These are phyloP conservation scores for Amoeboaphelidium protococcarum DNA, from an alignment of 371 early-diverging fungal species.

Conservation along the genomic window DNA sequence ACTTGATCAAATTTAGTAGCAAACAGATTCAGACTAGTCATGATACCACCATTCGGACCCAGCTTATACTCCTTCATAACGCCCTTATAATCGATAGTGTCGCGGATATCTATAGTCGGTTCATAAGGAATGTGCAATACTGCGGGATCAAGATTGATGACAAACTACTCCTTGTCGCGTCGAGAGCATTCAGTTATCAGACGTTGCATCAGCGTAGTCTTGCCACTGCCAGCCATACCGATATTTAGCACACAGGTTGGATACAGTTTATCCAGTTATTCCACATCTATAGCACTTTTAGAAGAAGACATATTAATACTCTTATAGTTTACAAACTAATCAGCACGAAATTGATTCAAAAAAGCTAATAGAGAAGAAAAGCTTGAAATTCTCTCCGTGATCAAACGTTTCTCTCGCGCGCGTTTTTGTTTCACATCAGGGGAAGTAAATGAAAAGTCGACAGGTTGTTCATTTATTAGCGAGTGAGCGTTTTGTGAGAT, in stretches of 20 bases:
- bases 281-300: no score
- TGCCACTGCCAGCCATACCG: slow-evolving; percentile 97
- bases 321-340: no score
- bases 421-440: no score
- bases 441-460: no score
- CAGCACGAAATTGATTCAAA: no score
- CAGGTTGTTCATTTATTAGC: no score
- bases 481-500: no score
- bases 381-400: no score
- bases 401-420: no score
- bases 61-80: slow-evolving; percentile 96
- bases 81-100: slow-evolving; percentile 93
- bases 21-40: slow-evolving; percentile 89
- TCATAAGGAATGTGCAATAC: slow-evolving; percentile 71
- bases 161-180: slow-evolving; percentile 46
- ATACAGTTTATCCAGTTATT: no score
- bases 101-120: slow-evolving; percentile 93
- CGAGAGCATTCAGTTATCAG: slow-evolving; percentile 16
- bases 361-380: no score
- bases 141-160: slow-evolving; percentile 97
- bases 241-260: slow-evolving; percentile 12
- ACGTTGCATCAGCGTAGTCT: slow-evolving; percentile 86
- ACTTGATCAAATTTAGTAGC: slow-evolving; percentile 91
- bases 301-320: no score
- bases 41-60: slow-evolving; percentile 97